These are phyloP conservation scores for Conticribra guillardii DNA, from an alignment of 108 stramenopile species.

Conservation along the genomic window DNA sequence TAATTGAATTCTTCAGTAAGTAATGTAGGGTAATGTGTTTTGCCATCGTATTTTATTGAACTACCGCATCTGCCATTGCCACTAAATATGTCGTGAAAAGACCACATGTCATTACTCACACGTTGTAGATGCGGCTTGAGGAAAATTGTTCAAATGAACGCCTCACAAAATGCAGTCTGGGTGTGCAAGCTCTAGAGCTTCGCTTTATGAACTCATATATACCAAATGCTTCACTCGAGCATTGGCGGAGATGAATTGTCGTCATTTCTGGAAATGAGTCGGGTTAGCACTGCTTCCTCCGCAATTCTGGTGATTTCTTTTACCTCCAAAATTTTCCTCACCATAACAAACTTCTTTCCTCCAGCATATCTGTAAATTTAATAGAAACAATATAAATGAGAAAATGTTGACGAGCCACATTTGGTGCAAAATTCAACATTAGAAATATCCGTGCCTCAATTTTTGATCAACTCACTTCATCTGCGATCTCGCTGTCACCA, in stretches of 20 bases:
- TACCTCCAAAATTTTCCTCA: slow-evolving; percentile 81
- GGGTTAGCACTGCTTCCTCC: slow-evolving; percentile 47
- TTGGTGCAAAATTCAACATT: slow-evolving; percentile 35
- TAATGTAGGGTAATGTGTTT: too few relatives aligned
- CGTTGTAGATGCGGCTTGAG: too few relatives aligned
- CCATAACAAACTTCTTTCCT: slow-evolving; percentile 77
- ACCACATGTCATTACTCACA: too few relatives aligned
- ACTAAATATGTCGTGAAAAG: too few relatives aligned
- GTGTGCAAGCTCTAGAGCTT: too few relatives aligned
- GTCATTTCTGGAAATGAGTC: slow-evolving; percentile 24
- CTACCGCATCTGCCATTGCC: too few relatives aligned
- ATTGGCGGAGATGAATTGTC: slow-evolving; percentile 13
- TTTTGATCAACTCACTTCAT: slow-evolving; percentile 75
- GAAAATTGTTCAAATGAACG: too few relatives aligned
- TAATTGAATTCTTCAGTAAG: too few relatives aligned
- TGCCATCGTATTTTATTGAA: too few relatives aligned
- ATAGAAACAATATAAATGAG: slow-evolving; percentile 1
- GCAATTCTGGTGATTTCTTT: slow-evolving; percentile 68
- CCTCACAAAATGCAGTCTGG: too few relatives aligned
- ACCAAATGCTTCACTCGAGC: slow-evolving; percentile 28
- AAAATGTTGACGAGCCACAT: too few relatives aligned
- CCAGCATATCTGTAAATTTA: slow-evolving; percentile 84
- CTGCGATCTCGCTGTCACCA: slow-evolving; percentile 49
- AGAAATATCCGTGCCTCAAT: slow-evolving; percentile 66
- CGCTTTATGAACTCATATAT: too few relatives aligned